Conservation (phyloP, 2,329 filamentous ascomycete genomes). For the Pleomassaria siparia region DNA sequence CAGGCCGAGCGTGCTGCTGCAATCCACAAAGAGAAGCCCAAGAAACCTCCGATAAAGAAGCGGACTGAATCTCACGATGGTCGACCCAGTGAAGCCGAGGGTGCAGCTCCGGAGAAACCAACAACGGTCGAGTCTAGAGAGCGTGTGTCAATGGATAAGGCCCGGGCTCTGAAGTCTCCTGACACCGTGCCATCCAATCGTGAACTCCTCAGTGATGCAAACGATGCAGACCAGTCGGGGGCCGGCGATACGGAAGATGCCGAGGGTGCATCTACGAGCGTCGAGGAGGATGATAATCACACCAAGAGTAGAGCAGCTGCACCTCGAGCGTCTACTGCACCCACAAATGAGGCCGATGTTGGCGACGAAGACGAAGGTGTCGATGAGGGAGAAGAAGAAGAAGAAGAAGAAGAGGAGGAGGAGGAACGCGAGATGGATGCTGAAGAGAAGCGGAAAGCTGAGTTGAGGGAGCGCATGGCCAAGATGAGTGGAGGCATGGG, state of each 20-base stretch:
- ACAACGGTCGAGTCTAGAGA: conserved; percentile 35
- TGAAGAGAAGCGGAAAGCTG: conserved; percentile 80
- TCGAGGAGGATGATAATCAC: conserved; percentile 72
- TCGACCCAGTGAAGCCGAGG: conserved; percentile 37
- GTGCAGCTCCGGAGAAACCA: conserved; percentile 40
- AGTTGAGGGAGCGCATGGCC: conserved; percentile 91
- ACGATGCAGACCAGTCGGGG: conserved; percentile 66
- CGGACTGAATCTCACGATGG: conserved; percentile 51
- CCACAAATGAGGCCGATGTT: conserved; percentile 47
- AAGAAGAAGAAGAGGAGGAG: conserved; percentile 68
- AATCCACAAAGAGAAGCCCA: conserved; percentile 80
- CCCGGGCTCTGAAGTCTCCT: conserved; percentile 43
- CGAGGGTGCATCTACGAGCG: conserved; percentile 65
- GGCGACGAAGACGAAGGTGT: conserved; percentile 54
- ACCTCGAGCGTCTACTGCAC: conserved; percentile 41
- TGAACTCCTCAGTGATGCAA: conserved; percentile 62
- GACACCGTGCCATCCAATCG: conserved; percentile 46
- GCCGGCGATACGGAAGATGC: conserved; percentile 65
- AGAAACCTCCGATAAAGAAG: conserved; percentile 69
- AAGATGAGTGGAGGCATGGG: conserved; percentile 98
- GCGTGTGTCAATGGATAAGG: conserved; percentile 44
- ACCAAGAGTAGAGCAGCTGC: conserved; percentile 21
- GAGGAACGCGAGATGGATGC: conserved; percentile 88
- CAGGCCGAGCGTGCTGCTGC: conserved; percentile 78
- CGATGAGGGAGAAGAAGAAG: conserved; percentile 52